Base-by-base conservation (phyloP, 2,329 filamentous ascomycete genomes). In the Pestalotiopsis fici region DNA sequence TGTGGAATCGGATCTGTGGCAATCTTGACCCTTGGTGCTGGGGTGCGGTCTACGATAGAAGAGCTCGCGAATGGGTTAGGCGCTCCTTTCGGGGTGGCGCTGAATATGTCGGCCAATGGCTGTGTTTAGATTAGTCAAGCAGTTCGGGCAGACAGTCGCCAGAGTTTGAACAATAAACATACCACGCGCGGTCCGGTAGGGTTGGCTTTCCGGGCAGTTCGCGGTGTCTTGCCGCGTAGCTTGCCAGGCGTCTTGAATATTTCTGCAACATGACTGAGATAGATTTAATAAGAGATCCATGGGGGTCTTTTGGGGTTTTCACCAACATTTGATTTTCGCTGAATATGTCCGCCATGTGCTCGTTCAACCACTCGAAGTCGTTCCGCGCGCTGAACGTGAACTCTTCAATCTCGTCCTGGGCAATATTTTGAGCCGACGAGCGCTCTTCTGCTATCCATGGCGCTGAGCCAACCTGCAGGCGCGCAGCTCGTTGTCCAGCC, bases 311-410 rank as follows among this genome's bases (percentile, higher is more conserved):
- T 15, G 43, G 21, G 31, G 39, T 7, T 37, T 68, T 35, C 47
- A 87, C 92, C 75, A 88, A 98, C 96, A 94, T 88, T 81, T 95
- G 90, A 76, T 94, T 92, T 74, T 91, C 90, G 74, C 90, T 91
- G 78, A 98, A 97, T 75, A 99, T 93, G 70, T 97, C 94, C 62
- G 90, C 89, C 95, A 99, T 98, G 79, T 99, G 96, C 82, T 98
- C 96, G 76, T 99, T 98, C 74, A 99, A 85, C 96, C 96, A 99
- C 78, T 98, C 95, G 76, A 98, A 84, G 79, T 99, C 96, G 81
- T 98, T 97, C 67, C 93, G 90, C 69, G 93, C 95, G 35, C 94
- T 94, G 81, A 93, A 98, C 56, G 93, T 89, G 76, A 98, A 97
- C 81, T 99, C 97, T 72, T 98, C 95, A 65, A 93, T 88, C 79